These are phyloP conservation scores for Penicillium coffeae DNA, from an alignment of 495 filamentous ascomycete species.

Conservation along the genomic window DNA sequence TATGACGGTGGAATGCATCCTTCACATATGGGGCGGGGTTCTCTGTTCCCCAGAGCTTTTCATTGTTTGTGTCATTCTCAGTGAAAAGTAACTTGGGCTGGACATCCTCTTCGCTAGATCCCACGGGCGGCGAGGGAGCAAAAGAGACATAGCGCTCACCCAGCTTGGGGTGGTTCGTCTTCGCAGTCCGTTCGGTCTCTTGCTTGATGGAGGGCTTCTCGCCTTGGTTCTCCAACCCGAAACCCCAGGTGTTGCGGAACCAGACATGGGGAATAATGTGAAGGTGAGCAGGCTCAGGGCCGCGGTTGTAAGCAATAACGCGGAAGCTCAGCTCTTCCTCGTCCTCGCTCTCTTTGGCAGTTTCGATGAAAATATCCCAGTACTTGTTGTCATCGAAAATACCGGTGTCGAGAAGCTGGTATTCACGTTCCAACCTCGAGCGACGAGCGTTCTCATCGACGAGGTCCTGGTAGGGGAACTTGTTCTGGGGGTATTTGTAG, in stretches of 20 bases:
- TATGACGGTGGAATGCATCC: slow-evolving; percentile 87
- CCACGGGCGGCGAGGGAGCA: slow-evolving; percentile 84
- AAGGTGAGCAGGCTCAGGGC: slow-evolving; percentile 81
- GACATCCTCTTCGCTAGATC: slow-evolving; percentile 72
- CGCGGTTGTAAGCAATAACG: slow-evolving; percentile 93
- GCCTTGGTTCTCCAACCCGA: slow-evolving; percentile 68
- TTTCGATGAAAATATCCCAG: slow-evolving; percentile 97
- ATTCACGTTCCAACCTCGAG: slow-evolving; percentile 71
- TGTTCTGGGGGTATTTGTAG: slow-evolving; percentile 92
- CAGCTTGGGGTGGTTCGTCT: slow-evolving; percentile 69
- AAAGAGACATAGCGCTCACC: slow-evolving; percentile 81
- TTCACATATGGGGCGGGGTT: slow-evolving; percentile 86
- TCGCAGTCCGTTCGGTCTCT: slow-evolving; percentile 59
- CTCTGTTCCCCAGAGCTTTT: slow-evolving; percentile 67
- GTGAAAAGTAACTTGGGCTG: slow-evolving; percentile 83
- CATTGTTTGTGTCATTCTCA: slow-evolving; percentile 89
- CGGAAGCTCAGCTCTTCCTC: slow-evolving; percentile 90
- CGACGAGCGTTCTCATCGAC: slow-evolving; percentile 78
- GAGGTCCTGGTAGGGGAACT: slow-evolving; percentile 88
- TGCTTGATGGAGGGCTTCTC: slow-evolving; percentile 73
- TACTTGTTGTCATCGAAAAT: slow-evolving; percentile 88
- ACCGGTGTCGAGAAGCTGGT: slow-evolving; percentile 89
- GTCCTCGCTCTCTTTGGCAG: slow-evolving; percentile 85
- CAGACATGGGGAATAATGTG: slow-evolving; percentile 94
- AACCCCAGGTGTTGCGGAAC: slow-evolving; percentile 96